Conservation (phyloP, 1,139 yeast genomes). For the Saccharomycopsis crataegensis region DNA sequence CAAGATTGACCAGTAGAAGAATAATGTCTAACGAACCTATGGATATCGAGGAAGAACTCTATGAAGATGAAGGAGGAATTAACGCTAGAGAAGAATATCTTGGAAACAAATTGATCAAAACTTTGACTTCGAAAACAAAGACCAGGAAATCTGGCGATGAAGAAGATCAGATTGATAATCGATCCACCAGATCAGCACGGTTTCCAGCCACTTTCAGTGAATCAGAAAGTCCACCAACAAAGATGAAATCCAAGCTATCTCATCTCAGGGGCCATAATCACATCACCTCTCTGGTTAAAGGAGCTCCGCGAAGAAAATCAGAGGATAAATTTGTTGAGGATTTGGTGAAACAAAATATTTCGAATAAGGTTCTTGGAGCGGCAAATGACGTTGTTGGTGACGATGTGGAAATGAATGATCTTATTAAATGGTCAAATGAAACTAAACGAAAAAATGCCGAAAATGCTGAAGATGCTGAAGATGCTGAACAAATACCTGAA, state of each 20-base stretch:
- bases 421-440: slow-evolving; percentile 6
- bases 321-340: slow-evolving; percentile 2
- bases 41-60: slow-evolving; percentile 24
- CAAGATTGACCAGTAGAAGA: slow-evolving; percentile 5
- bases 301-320: background rate
- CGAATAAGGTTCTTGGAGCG: background rate
- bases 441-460: background rate
- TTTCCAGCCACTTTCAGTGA: background rate
- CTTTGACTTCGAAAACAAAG: slow-evolving; percentile 17
- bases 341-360: slow-evolving; percentile 4
- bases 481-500: no score
- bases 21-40: background rate
- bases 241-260: background rate
- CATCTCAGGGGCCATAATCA: background rate
- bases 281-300: background rate
- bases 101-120: slow-evolving; percentile 29
- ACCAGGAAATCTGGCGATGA: background rate
- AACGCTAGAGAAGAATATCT: slow-evolving; percentile 30
- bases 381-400: slow-evolving; percentile 7
- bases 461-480: background rate
- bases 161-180: background rate
- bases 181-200: background rate
- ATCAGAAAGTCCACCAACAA: background rate
- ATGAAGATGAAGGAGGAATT: slow-evolving; percentile 25
- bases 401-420: slow-evolving; percentile 5